Conservation (phyloP, 2,329 filamentous ascomycete genomes). For the Ophidiomyces ophidiicola region DNA sequence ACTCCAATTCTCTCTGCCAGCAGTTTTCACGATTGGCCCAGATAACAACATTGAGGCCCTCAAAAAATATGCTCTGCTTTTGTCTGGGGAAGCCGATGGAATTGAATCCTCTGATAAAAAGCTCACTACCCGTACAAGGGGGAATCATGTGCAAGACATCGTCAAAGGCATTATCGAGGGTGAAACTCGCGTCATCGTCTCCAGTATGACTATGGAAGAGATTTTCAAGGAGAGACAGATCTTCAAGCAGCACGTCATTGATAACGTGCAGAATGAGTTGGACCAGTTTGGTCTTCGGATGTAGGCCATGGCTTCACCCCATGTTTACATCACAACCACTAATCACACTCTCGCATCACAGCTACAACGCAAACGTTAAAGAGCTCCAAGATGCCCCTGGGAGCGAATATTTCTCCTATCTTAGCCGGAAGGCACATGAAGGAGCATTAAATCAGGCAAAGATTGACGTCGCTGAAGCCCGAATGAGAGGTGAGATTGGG, state of each 20-base stretch:
- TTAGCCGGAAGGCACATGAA: constrained; percentile 73
- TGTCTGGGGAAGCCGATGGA: constrained; percentile 51
- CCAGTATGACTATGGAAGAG: constrained; percentile 86
- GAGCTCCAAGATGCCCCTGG: constrained; percentile 73
- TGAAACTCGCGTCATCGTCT: constrained; percentile 71
- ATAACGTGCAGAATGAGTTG: constrained; percentile 66
- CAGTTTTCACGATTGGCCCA: constrained; percentile 76
- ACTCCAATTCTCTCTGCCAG: constrained; percentile 66
- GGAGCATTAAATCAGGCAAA: constrained; percentile 71
- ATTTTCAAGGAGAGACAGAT: constrained; percentile 66
- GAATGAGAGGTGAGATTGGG: constrained; percentile 48
- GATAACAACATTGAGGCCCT: constrained; percentile 58
- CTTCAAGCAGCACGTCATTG: constrained; percentile 64
- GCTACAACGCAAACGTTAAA: constrained; percentile 67
- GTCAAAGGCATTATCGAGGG: constrained; percentile 86
- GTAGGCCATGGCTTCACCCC: constrained; percentile 27
- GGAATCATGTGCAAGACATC: constrained; percentile 64
- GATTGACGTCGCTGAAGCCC: constrained; percentile 47
- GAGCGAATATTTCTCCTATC: constrained; percentile 70
- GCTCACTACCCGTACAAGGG: constrained; percentile 31
- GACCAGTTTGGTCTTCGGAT: constrained; percentile 68
- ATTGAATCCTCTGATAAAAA: constrained; percentile 20
- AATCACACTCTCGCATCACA: constrained; percentile 30
- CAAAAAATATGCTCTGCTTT: constrained; percentile 68
- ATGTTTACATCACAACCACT: constrained; percentile 3